Base-by-base conservation (phyloP, 2,329 filamentous ascomycete genomes). In the Aspergillus fumigatus region DNA sequence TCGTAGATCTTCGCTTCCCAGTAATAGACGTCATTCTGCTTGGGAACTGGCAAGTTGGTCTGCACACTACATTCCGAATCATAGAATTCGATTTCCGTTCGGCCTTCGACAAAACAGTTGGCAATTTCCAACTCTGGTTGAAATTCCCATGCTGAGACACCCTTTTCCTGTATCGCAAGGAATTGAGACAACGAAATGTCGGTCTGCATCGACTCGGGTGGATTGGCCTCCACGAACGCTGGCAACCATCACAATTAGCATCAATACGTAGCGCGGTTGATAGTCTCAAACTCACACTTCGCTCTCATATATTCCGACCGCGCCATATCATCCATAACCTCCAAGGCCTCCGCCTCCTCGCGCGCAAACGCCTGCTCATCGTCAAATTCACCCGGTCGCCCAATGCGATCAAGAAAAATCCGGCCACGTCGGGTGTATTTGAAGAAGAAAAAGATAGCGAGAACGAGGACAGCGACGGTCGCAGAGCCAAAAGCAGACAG, bases 1-100 rank as follows among this genome's bases (percentile, higher is more conserved):
- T 99, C 94, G 76, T 95, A 99, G 53, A 99, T 88, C 80, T 99
- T 99, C 55, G 92, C 90, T 75, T 99, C 94, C 94, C 94, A 99
- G 75, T 99, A 99, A 75, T 99, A 99, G 10, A 97, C 93, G 70
- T 99, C 94, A 70, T 99, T 99, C 71, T 99, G 94, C 71, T 99
- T 99, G 14, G 94, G 94, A 7, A 99, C 91, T 0, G 94, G 94
- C 43, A 99, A 77, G 68, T 99, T 99, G 80, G 89, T 95, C 80
- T 96, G 91, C 60, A 97, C 94, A 66, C 92, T 96, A 78, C 93
- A 97, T 73, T 96, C 94, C 2, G 92, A 94, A 75, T 99, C 94
- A 70, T 96, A 99, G 77, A 99, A 99, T 73, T 99, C 94, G 62
- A 99, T 96, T 74, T 99, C 94, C 10, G 94, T 99, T 63, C 94